phyloP scores from a whole-genome alignment of 176 grass and related monocot genomes.

The Melocanna baccifera region DNA sequence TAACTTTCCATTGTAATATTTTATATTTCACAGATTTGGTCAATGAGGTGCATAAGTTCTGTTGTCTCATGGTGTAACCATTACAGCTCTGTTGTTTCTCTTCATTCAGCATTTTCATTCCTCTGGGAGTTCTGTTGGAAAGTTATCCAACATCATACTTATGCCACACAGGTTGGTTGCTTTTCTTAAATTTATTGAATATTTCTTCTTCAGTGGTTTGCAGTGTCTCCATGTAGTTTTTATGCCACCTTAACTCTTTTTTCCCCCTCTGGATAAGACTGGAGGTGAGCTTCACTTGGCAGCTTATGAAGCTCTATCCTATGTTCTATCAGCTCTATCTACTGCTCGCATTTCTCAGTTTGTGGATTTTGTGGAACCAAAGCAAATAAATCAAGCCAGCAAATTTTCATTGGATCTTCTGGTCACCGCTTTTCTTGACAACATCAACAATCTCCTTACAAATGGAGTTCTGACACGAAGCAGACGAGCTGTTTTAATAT shows the following conservation, averaged over 20 bases:
- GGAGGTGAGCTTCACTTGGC: constrained; percentile 84
- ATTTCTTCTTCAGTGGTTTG: constrained; percentile 6
- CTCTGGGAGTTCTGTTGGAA: constrained; percentile 81
- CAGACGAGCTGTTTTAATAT: constrained; percentile 86
- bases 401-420: constrained; percentile 62
- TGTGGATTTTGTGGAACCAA: constrained; percentile 36
- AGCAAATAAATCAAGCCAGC: constrained; percentile 17
- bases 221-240: constrained; percentile 29
- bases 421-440: constrained; percentile 53
- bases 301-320: constrained; percentile 77
- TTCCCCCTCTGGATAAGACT: constrained; percentile 39
- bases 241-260: not conserved
- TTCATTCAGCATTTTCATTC: constrained; percentile 62
- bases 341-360: constrained; percentile 27
- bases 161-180: constrained; percentile 59
- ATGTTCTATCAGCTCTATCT: constrained; percentile 60
- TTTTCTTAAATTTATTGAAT: constrained; percentile 27
- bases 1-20: constrained; percentile 28
- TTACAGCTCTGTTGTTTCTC: constrained; percentile 32
- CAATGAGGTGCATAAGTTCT: constrained; percentile 63
- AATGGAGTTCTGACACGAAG: constrained; percentile 80
- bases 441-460: constrained; percentile 68
- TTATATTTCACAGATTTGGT: constrained; percentile 70
- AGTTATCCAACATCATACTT: constrained; percentile 61
- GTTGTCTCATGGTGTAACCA: constrained; percentile 64